Percentiles rank a stretch among this genome's conserved stretches.
These are phyloP conservation scores for Thozetella sp. DNA, from an alignment of 495 filamentous ascomycete species.

Conservation along the genomic window DNA sequence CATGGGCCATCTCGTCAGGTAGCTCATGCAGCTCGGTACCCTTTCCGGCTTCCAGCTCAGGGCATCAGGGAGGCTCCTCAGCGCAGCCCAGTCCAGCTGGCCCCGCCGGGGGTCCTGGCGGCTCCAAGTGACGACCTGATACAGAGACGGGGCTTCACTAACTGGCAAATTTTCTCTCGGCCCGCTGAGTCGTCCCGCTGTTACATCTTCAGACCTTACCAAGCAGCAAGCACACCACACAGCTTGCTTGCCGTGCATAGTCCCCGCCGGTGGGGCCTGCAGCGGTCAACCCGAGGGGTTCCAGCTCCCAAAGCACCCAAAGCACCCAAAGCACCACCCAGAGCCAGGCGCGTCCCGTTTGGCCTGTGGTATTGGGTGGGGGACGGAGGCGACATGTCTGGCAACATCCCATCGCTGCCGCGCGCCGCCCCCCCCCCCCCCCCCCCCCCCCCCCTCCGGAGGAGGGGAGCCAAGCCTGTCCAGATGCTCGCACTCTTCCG, in stretches of 20 bases:
- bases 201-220: constrained; percentile 1
- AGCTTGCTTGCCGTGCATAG: background rate
- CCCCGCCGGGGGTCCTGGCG: no score
- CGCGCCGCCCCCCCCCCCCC: background rate
- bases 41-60: no score
- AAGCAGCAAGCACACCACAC: background rate
- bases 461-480: no score
- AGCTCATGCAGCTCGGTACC: no score
- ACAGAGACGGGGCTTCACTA: background rate
- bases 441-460: no score
- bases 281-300: background rate
- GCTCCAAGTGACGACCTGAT: no score
- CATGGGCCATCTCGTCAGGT: no score
- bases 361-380: background rate
- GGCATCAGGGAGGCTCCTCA: no score
- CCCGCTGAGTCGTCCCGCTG: background rate
- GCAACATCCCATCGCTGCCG: background rate
- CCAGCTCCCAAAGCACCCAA: background rate
- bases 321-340: background rate
- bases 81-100: no score
- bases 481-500: no score
- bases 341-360: background rate
- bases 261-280: background rate
- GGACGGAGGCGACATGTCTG: no score
- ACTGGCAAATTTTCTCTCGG: background rate